phyloP scores from a whole-genome alignment of 768 basidiomycete genomes.

The Amanita thiersii region DNA sequence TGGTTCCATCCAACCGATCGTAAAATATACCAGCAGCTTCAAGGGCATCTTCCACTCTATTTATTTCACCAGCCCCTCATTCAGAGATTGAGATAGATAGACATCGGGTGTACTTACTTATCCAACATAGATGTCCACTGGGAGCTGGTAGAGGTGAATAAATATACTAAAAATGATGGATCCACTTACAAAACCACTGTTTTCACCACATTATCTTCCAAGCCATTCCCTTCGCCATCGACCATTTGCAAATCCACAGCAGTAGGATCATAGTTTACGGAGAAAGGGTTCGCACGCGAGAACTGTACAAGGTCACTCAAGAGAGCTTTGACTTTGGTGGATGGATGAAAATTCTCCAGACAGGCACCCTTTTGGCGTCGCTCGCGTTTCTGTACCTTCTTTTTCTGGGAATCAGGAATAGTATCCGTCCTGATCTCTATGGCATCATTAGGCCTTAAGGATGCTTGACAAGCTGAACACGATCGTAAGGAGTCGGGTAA shows the following conservation, averaged over 20 bases:
- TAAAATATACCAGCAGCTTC: slow-evolving; percentile 78
- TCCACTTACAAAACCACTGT: slow-evolving; percentile 96
- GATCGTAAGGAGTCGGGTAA: slow-evolving; percentile 43
- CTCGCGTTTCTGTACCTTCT: slow-evolving; percentile 57
- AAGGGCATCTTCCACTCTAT: slow-evolving; percentile 83
- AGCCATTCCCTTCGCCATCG: slow-evolving; percentile 60
- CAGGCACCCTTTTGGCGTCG: slow-evolving; percentile 49
- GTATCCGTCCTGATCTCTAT: slow-evolving; percentile 72
- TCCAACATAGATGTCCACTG: slow-evolving; percentile 95
- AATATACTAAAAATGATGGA: slow-evolving; percentile 11
- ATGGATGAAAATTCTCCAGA: slow-evolving; percentile 57
- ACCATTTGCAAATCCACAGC: slow-evolving; percentile 70
- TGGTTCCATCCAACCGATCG: slow-evolving; percentile 92
- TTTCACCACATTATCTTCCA: slow-evolving; percentile 71
- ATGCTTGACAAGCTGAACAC: slow-evolving; percentile 75
- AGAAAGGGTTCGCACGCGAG: slow-evolving; percentile 80
- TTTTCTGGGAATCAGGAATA: slow-evolving; percentile 43
- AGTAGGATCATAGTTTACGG: slow-evolving; percentile 75
- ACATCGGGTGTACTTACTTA: slow-evolving; percentile 42
- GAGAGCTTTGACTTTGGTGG: slow-evolving; percentile 85
- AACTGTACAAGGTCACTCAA: slow-evolving; percentile 73
- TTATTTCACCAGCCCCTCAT: slow-evolving; percentile 10
- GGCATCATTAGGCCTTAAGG: slow-evolving; percentile 63
- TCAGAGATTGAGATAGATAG: neutral
- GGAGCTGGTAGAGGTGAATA: slow-evolving; percentile 43